These are phyloP conservation scores for Xanthoparmelia taractica DNA, from an alignment of 495 filamentous ascomycete genomes.

Conservation along the genomic window DNA sequence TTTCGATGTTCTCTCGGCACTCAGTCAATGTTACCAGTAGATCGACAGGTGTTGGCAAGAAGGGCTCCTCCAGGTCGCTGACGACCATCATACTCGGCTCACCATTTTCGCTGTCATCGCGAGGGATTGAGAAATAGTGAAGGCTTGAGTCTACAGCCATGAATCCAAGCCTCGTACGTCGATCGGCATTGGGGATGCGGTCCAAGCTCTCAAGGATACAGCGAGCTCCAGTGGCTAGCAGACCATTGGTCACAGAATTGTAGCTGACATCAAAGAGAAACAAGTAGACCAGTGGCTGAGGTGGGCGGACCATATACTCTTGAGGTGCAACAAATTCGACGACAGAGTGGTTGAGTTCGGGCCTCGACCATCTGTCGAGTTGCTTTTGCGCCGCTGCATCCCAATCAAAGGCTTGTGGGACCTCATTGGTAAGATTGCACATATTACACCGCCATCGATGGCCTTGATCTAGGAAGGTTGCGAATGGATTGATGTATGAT, in stretches of 20 bases:
- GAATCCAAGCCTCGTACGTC: conserved; percentile 86
- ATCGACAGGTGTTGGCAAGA: conserved; percentile 87
- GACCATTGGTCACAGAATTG: conserved; percentile 78
- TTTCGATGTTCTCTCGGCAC: conserved; percentile 81
- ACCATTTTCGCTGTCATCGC: conserved; percentile 71
- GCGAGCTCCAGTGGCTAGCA: conserved; percentile 88
- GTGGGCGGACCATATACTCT: conserved; percentile 98
- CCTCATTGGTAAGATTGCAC: conserved; percentile 98
- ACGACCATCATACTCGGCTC: conserved; percentile 90
- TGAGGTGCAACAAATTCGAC: conserved; percentile 97
- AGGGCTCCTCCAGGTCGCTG: conserved; percentile 93
- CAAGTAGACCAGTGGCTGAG: conserved; percentile 94
- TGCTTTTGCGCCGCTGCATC: conserved; percentile 83
- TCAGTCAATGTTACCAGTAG: conserved; percentile 87
- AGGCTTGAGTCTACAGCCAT: conserved; percentile 91
- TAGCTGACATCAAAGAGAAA: conserved; percentile 98
- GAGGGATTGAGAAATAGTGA: conserved; percentile 90
- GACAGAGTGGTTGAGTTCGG: conserved; percentile 88
- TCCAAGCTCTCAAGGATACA: conserved; percentile 94
- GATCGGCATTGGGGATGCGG: conserved; percentile 93
- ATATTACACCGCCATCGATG: conserved; percentile 99
- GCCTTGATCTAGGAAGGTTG: conserved; percentile 90
- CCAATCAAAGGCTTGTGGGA: conserved; percentile 98
- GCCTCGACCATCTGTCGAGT: conserved; percentile 78
- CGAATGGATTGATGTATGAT: conserved; percentile 96